A percentile compares a stretch with the other conserved stretches of the same genome.
Conservation (phyloP, 2,329 filamentous ascomycete genomes). For the Claviceps sp. region DNA sequence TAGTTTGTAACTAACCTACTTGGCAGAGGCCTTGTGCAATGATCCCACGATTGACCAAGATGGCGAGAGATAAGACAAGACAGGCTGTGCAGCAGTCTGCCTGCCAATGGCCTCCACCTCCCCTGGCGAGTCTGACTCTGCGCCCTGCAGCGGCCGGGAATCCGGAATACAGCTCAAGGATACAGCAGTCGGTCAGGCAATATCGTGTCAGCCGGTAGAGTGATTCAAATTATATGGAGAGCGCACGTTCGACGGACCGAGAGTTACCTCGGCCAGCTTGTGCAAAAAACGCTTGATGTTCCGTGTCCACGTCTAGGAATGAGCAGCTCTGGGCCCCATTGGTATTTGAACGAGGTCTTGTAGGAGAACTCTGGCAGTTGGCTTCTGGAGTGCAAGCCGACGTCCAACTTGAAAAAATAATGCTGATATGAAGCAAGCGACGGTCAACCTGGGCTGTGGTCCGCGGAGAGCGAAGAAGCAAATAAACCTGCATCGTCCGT, state of each 20-base stretch:
- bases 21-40: neutral
- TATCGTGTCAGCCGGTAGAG: neutral
- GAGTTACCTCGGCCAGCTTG: too few relatives aligned
- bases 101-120: neutral
- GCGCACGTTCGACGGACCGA: too few relatives aligned
- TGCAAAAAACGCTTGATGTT: too few relatives aligned
- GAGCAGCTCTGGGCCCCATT: too few relatives aligned
- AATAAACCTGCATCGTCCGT: neutral
- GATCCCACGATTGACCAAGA: neutral
- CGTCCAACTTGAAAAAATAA: too few relatives aligned
- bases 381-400: too few relatives aligned
- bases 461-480: conserved; percentile 1
- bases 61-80: conserved; percentile 1
- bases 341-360: too few relatives aligned
- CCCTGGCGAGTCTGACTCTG: neutral
- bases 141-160: neutral
- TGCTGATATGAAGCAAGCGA: too few relatives aligned
- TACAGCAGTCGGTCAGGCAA: neutral
- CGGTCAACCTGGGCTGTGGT: neutral
- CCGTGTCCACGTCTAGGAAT: too few relatives aligned
- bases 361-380: too few relatives aligned
- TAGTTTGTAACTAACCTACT: neutral
- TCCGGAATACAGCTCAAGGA: neutral
- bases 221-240: too few relatives aligned
- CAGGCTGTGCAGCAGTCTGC: neutral